phyloP scores from a whole-genome alignment of 1,139 yeast species.

The Saccharomyces hybrid region DNA sequence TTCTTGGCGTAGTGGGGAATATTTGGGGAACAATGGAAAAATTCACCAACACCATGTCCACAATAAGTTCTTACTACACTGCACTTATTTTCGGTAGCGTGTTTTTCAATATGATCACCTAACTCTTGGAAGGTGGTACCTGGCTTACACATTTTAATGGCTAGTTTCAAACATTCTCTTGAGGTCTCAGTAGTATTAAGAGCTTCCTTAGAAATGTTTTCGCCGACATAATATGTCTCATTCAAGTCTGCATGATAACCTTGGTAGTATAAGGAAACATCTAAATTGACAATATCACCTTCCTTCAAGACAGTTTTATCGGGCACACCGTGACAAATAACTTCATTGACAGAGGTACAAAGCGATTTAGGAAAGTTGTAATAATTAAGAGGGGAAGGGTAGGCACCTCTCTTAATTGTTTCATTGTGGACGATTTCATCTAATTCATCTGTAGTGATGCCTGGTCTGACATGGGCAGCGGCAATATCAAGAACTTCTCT shows the following conservation, averaged over 20 bases:
- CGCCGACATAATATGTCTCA: slow-evolving; percentile 96
- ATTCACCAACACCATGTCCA: slow-evolving; percentile 87
- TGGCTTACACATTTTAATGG: slow-evolving; percentile 82
- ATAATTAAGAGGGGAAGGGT: slow-evolving; percentile 94
- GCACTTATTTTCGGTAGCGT: slow-evolving; percentile 70
- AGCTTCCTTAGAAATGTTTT: slow-evolving; percentile 72
- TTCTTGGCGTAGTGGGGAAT: slow-evolving; percentile 92
- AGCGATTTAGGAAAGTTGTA: slow-evolving; percentile 89
- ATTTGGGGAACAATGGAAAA: slow-evolving; percentile 90
- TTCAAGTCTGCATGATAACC: slow-evolving; percentile 94
- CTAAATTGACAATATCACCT: slow-evolving; percentile 92
- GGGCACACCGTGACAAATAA: slow-evolving; percentile 96
- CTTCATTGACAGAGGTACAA: slow-evolving; percentile 91
- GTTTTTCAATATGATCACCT: slow-evolving; percentile 84
- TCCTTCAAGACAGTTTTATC: slow-evolving; percentile 79
- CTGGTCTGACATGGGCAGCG: slow-evolving; percentile 77
- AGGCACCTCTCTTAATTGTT: slow-evolving; percentile 80
- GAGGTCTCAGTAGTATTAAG: slow-evolving; percentile 92
- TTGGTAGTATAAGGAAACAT: slow-evolving; percentile 73
- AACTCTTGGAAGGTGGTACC: slow-evolving; percentile 82
- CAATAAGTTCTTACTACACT: slow-evolving; percentile 87
- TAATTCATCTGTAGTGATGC: slow-evolving; percentile 88
- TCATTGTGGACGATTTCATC: slow-evolving; percentile 84
- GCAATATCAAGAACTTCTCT: slow-evolving; percentile 84
- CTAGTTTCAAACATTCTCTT: slow-evolving; percentile 78